These are phyloP conservation scores for Piper longum DNA, from an alignment of 164 flowering plant species.

Conservation along the genomic window DNA sequence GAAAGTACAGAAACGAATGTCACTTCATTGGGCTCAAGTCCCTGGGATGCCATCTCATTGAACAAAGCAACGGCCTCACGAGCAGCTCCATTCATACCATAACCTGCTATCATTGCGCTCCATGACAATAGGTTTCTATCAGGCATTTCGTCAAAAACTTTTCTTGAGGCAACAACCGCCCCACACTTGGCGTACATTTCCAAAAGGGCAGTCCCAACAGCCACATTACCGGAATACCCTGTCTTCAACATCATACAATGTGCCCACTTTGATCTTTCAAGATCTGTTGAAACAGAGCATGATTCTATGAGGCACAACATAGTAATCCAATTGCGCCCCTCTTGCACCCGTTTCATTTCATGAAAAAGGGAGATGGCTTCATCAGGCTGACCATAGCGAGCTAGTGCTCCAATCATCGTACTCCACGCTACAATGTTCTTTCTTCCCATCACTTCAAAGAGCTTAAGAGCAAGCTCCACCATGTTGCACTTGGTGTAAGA, in stretches of 20 bases:
- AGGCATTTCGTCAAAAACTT: conserved; percentile 43
- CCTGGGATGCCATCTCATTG: conserved; percentile 34
- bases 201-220: conserved; percentile 59
- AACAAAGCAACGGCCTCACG: conserved; percentile 42
- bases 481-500: conserved; percentile 50
- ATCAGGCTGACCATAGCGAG: conserved; percentile 48
- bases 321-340: conserved; percentile 35
- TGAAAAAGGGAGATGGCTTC: conserved; percentile 48
- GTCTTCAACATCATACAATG: conserved; percentile 60
- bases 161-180: conserved; percentile 39
- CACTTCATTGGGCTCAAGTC: conserved; percentile 45
- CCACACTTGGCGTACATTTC: conserved; percentile 80
- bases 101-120: conserved; percentile 71
- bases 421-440: conserved; percentile 62
- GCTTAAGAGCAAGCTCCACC: conserved; percentile 31
- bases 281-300: conserved; percentile 46
- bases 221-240: conserved; percentile 36
- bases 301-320: conserved; percentile 59
- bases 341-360: conserved; percentile 32
- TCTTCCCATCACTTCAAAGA: conserved; percentile 27
- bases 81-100: conserved; percentile 55
- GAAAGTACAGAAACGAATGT: conserved; percentile 56
- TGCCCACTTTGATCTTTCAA: conserved; percentile 41
- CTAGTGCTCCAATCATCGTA: conserved; percentile 62
- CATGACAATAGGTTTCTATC: conserved; percentile 48